These are phyloP conservation scores for Coriolopsis trogii DNA, from an alignment of 1,284 basidiomycete genomes.

Conservation along the genomic window DNA sequence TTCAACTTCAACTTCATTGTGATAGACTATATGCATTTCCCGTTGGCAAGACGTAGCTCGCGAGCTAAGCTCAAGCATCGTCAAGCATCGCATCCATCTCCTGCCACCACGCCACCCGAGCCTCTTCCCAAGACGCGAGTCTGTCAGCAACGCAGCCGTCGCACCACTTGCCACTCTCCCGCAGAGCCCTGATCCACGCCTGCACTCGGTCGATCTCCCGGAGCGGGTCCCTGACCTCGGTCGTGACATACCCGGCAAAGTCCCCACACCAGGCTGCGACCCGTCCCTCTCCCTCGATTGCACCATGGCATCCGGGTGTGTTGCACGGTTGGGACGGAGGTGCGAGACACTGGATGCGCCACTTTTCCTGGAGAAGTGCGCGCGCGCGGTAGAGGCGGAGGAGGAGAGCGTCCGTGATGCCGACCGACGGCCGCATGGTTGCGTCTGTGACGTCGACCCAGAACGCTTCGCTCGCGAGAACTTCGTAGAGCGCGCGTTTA, in stretches of 20 bases:
- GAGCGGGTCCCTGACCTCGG: background rate
- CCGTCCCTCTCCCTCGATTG: too few relatives aligned
- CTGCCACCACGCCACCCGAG: background rate
- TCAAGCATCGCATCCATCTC: background rate
- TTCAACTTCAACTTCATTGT: too few relatives aligned
- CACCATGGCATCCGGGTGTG: background rate
- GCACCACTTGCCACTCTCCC: background rate
- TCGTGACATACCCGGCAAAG: background rate
- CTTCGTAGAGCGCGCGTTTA: slow-evolving; percentile 42
- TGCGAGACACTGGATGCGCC: slow-evolving; percentile 19
- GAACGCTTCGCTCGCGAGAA: slow-evolving; percentile 31
- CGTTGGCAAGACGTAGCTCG: too few relatives aligned
- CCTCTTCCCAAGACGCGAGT: background rate
- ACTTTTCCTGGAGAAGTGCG: slow-evolving; percentile 25
- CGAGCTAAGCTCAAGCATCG: too few relatives aligned
- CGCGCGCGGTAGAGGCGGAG: slow-evolving; percentile 24
- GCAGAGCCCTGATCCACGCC: background rate
- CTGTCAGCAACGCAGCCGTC: background rate
- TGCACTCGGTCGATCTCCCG: background rate
- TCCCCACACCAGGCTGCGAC: background rate
- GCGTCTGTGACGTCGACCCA: slow-evolving; percentile 12
- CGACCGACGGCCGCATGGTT: background rate
- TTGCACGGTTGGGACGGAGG: slow-evolving; percentile 14
- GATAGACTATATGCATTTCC: too few relatives aligned
- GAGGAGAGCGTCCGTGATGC: slow-evolving; percentile 11